Percentiles rank a stretch among this genome's conserved stretches.
phyloP scores from a whole-genome alignment of 2,329 filamentous ascomycete species.

The Coniosporium tulheliwenetii region DNA sequence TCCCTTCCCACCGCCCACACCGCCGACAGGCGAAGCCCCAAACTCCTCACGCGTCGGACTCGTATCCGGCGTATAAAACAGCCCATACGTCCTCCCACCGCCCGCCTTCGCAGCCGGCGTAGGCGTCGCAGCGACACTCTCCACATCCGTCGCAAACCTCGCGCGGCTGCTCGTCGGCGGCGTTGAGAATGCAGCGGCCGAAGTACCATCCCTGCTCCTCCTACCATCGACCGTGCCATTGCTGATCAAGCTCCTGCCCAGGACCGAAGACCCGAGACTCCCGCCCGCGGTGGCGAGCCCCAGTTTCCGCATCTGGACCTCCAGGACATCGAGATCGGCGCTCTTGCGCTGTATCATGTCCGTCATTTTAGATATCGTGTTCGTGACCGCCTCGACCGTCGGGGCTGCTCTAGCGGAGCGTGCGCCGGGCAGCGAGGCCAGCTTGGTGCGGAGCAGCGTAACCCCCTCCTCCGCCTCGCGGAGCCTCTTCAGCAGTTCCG shows the following conservation, averaged over 20 bases:
- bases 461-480: slow-evolving; percentile 67
- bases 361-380: slow-evolving; percentile 87
- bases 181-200: slow-evolving; percentile 10
- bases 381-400: slow-evolving; percentile 81
- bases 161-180: slow-evolving; percentile 7
- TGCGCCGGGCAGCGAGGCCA: slow-evolving; percentile 36
- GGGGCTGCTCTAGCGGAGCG: slow-evolving; percentile 41
- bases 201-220: slow-evolving; percentile 1
- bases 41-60: slow-evolving; percentile 5
- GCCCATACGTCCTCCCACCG: slow-evolving; percentile 15
- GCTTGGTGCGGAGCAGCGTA: slow-evolving; percentile 61
- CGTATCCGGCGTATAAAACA: slow-evolving; percentile 17
- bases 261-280: slow-evolving; percentile 11
- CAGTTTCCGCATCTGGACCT: slow-evolving; percentile 68
- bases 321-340: slow-evolving; percentile 78
- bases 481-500: slow-evolving; percentile 57
- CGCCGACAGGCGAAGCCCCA: no score
- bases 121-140: slow-evolving; percentile 1
- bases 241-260: slow-evolving; percentile 18
- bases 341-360: slow-evolving; percentile 81
- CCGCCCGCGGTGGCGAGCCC: slow-evolving; percentile 15
- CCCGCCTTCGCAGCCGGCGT: slow-evolving; percentile 13
- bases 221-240: slow-evolving; percentile 14
- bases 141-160: slow-evolving; percentile 1
- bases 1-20: no score